Evolutionary conservation across 257 asterid species (phyloP), one percentile per base, ranked within the genome.

Genomic region (Scutellaria galericulata): DNA sequence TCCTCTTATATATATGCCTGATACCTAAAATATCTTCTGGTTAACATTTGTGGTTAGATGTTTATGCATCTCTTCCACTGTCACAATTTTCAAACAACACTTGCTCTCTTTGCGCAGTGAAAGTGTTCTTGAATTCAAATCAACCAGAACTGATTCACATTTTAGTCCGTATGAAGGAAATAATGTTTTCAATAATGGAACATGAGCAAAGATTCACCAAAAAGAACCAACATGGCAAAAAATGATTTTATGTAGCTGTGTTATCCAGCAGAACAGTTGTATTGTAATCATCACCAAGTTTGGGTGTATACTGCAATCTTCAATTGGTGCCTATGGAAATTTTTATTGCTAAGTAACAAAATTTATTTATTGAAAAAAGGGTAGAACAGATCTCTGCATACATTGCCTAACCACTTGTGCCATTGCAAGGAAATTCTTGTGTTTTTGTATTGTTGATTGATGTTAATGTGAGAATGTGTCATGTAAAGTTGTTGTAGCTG

Each of bases 391-490:
- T 12, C 37, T 8, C 20, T 24, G 48, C 51, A 37, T 60, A 14
- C 14, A 13, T 9, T 68, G 10, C 50, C 7, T 9, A 15, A 57
- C 44, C 39, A 58, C 39, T 59, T 13, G 42, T 40, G 31, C 10
- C 66, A 59, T 50, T 75, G 27, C 51, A 14, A 14, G 35, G 53
- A 64, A 56, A 53, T 42, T 69, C 55, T 42, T 62, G 22, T 40
- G 44, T 69, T n/a, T 53, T 20, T 60, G 63, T 62, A 8, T 62
- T 42, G 24, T 37, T 75, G 18, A 66, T 66, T 67, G 44, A 22
- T 75, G 39, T 40, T 50, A 37, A 13, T 24, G 47, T 9, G 31
- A 40, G 67, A 57, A 12, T 64, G 9, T 53, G 13, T 60, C 45
- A 22, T 53, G 3, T 52, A 41, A 37, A 48, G 39, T 67, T 42